Percentiles rank a stretch among this genome's conserved stretches.
Evolutionary conservation across 2,329 filamentous ascomycete genomes (phyloP).

Genomic region (Penicillium sp.): DNA sequence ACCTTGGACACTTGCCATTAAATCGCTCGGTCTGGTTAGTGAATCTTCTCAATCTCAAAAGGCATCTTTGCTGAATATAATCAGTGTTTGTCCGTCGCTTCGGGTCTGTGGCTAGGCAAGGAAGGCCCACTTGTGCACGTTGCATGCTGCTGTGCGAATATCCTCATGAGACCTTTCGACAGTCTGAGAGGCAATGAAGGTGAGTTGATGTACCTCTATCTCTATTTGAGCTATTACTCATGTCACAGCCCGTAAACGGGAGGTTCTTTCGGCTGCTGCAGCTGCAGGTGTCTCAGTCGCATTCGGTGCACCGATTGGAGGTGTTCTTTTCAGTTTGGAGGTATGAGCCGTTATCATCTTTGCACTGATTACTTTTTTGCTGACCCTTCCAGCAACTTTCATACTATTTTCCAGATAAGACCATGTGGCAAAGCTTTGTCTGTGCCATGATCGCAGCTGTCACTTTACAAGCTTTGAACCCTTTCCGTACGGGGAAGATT

Average conservation of each 20-base stretch:
- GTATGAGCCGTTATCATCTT: slow-evolving; percentile 37
- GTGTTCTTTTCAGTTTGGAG: slow-evolving; percentile 93
- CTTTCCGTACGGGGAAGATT: slow-evolving; percentile 90
- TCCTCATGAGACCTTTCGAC: slow-evolving; percentile 85
- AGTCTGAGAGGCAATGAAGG: slow-evolving; percentile 84
- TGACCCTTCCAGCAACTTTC: slow-evolving; percentile 66
- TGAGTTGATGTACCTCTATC: slow-evolving; percentile 34
- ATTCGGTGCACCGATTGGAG: slow-evolving; percentile 89
- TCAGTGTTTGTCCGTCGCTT: slow-evolving; percentile 83
- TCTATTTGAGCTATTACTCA: slow-evolving; percentile 10
- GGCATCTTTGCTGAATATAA: slow-evolving; percentile 17
- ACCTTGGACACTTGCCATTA: slow-evolving; percentile 81
- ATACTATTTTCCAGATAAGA: slow-evolving; percentile 98
- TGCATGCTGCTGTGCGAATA: slow-evolving; percentile 90
- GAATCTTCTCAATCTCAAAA: neutral
- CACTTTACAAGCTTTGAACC: slow-evolving; percentile 85
- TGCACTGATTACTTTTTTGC: neutral
- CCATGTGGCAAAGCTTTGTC: slow-evolving; percentile 99
- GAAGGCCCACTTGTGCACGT: slow-evolving; percentile 95
- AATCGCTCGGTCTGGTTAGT: slow-evolving; percentile 77
- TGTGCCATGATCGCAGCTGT: slow-evolving; percentile 99
- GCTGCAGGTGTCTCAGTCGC: slow-evolving; percentile 91
- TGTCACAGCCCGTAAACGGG: slow-evolving; percentile 74
- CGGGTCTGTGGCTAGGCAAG: slow-evolving; percentile 94
- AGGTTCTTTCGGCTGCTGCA: slow-evolving; percentile 86